Percentiles rank a stretch among this genome's conserved stretches.
Conservation (phyloP, 805 yeast genomes). For the Barnettozyma botsteinii region DNA sequence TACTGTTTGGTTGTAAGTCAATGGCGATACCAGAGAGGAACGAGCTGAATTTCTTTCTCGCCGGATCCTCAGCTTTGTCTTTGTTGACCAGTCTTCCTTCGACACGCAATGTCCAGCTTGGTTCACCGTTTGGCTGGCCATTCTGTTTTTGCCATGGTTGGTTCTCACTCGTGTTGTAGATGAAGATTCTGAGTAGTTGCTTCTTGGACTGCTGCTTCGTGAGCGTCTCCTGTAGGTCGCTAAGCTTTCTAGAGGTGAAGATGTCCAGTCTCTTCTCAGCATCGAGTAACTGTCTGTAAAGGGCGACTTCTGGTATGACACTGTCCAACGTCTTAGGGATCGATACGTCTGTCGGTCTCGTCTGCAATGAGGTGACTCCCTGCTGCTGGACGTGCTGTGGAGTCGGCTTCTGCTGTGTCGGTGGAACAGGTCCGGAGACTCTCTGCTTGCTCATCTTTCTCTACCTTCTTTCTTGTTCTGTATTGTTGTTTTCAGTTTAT, state of each 20-base stretch:
- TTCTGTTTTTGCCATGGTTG: constrained; percentile 94
- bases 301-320: constrained; percentile 62
- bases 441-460: not conserved
- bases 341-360: constrained; percentile 48
- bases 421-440: not conserved
- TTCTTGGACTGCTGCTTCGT: constrained; percentile 40
- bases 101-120: constrained; percentile 79
- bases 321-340: constrained; percentile 41
- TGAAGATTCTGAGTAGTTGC: constrained; percentile 67
- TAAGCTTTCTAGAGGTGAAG: constrained; percentile 71
- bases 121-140: constrained; percentile 30
- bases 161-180: constrained; percentile 76
- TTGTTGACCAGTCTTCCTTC: constrained; percentile 75
- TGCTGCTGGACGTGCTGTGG: constrained; percentile 19
- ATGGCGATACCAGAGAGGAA: constrained; percentile 81
- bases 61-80: constrained; percentile 41
- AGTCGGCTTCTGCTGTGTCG: constrained; percentile 2
- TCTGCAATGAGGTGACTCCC: constrained; percentile 17
- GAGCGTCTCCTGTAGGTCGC: constrained; percentile 73
- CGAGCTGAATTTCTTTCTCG: constrained; percentile 63
- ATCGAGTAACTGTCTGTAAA: constrained; percentile 64
- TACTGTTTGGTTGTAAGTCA: constrained; percentile 43
- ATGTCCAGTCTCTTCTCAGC: constrained; percentile 84
- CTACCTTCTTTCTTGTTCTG: not conserved
- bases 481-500: not conserved